phyloP scores from a whole-genome alignment of 192 early-diverging fungal species.

The Gigaspora rosea region DNA sequence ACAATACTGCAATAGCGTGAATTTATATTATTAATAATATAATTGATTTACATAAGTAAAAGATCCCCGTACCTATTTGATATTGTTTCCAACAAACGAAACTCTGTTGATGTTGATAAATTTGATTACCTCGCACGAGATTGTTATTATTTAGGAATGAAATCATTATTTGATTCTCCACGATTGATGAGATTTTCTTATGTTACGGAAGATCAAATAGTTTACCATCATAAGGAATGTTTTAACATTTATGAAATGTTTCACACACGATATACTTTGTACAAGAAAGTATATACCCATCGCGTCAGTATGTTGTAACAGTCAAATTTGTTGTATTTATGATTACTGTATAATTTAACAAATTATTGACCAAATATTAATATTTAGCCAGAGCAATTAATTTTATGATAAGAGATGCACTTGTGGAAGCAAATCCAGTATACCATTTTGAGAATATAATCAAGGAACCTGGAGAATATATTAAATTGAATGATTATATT shows the following conservation, averaged over 20 bases:
- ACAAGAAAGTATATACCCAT: slow-evolving; percentile 89
- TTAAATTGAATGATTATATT: slow-evolving; percentile 82
- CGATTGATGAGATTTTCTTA: slow-evolving; percentile 79
- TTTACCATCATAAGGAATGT: slow-evolving; percentile 87
- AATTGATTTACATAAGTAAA: not conserved
- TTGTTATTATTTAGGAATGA: slow-evolving; percentile 78
- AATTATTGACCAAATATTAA: not conserved
- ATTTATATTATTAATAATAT: not conserved
- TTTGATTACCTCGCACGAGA: slow-evolving; percentile 80
- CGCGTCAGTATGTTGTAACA: slow-evolving; percentile 59
- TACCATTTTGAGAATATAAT: slow-evolving; percentile 67
- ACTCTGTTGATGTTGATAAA: slow-evolving; percentile 94
- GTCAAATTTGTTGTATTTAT: not conserved
- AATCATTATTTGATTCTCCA: slow-evolving; percentile 45
- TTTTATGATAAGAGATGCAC: slow-evolving; percentile 86
- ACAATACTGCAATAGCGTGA: too few relatives aligned
- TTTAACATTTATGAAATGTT: slow-evolving; percentile 88
- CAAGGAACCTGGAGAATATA: slow-evolving; percentile 63
- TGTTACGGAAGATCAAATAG: slow-evolving; percentile 88
- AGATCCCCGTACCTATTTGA: slow-evolving; percentile 81
- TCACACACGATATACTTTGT: slow-evolving; percentile 77
- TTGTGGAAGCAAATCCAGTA: slow-evolving; percentile 75
- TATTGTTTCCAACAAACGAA: slow-evolving; percentile 95
- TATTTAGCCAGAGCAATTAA: slow-evolving; percentile 68
- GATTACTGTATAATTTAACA: not conserved